Base-by-base conservation (phyloP, 495 filamentous ascomycete species). In the Xylaria scruposa region DNA sequence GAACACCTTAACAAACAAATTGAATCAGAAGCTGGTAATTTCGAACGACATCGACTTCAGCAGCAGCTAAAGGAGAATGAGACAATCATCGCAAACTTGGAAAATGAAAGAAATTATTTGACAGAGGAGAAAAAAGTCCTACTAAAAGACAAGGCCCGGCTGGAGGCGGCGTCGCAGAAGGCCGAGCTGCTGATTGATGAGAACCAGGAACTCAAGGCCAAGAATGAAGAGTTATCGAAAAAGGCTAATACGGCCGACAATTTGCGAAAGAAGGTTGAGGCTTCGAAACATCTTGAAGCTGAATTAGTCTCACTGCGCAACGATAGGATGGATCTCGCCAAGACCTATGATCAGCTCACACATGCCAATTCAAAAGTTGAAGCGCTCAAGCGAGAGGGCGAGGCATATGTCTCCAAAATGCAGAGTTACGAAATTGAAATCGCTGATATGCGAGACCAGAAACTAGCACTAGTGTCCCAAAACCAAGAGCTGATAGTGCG, bases 231-330 rank as follows among this genome's bases (percentile, higher is more conserved):
- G 70, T 86, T 95, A 9, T 84, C 87, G n/a, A 91, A 92, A 79
- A 93, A 93, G 77, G 91, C 93, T 33, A 97, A 94, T 74, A 89
- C 88, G 19, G 86, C 89, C 0, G 92, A 94, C 68, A 91, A 92
- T 70, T 91, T 91, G 74, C 89, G 90, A 72, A 89, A 91, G 76
- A 94, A 95, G 78, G 82, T 93, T 26, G 88, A 95, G 77, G 87
- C 89, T 44, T 91, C 75, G 58, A 75, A 75, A 70, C 73, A 77
- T 63, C 72, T 80, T 44, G 73, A 80, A 61, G 72, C 74, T 31
- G 81, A 83, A 70, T 77, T 85, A 51, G 79, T 75, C 53, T 74
- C 78, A 29, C 76, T 82, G 54, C 86, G 87, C 71, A 81, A 82
- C 9, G 83, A 83, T 42, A 82, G 81, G 76, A 76, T 74, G 68